Base-by-base conservation (phyloP, 1,139 yeast species). In the Saccharomyces hybrid region DNA sequence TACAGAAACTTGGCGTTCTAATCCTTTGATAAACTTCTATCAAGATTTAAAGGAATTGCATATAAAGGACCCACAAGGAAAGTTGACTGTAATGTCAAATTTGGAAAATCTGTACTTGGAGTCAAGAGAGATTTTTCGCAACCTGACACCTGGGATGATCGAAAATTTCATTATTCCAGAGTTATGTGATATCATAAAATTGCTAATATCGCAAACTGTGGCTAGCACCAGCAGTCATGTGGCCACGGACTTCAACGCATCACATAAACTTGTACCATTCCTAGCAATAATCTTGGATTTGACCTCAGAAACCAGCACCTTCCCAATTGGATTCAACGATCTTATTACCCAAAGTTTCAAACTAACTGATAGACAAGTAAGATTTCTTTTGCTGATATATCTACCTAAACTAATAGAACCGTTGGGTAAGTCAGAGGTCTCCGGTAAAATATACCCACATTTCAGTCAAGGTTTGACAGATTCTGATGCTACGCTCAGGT, bases 401-500 rank as follows among this genome's bases (percentile, higher is more conserved):
- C 71, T 93, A 56, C 83, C 90, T 0, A 71, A 74, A 20, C 83
- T 80, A 61, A 75, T 82, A 46, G 73, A 73, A 1, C 71, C 72
- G 48, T 70, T 89, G 28, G 75, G 82, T 4, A 83, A 82, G 51
- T 70, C 78, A 31, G 88, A 85, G 49, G 79, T 90, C 5, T 86
- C 87, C 58, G 25, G 79, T 63, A 83, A 80, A 61, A 77, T 93
- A 3, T 89, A 88, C 68, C 81, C 81, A 11, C 78, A 78, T 51
- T 76, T 88, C 61, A 73, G 85, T 11, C 82, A 85, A 23, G 98
- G 98, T 0, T 85, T 93, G 63, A 83, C 84, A 42, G 99, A 93
- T 67, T 82, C 96, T 0, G 91, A 89, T 66, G 81, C 85, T 7
- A 78, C 85, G 41, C 81, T 93, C 50, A 76, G 98, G 57, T 90